These are phyloP conservation scores for Phyllosticta citribraziliensis DNA, from an alignment of 2,329 filamentous ascomycete genomes.

Conservation along the genomic window DNA sequence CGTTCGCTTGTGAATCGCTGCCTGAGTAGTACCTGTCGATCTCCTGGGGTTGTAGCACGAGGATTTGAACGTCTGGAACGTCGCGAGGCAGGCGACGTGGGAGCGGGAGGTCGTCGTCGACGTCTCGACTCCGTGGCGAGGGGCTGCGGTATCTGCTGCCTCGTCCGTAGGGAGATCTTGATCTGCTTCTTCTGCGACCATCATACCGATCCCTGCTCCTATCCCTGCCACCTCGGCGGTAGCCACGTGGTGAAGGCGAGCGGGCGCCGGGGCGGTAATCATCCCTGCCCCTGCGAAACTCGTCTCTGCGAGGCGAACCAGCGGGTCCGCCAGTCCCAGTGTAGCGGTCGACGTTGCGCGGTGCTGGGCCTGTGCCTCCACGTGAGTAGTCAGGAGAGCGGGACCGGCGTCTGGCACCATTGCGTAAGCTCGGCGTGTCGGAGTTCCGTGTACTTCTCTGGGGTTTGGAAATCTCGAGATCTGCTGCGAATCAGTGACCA, in stretches of 20 bases:
- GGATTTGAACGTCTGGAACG: conserved; percentile 82
- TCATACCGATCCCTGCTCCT: conserved; percentile 42
- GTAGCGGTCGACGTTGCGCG: conserved; percentile 34
- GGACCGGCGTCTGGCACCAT: conserved; percentile 42
- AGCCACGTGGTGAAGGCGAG: conserved; percentile 36
- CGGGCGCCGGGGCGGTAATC: conserved; percentile 42
- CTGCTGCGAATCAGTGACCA: conserved; percentile 38
- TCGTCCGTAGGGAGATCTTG: conserved; percentile 55
- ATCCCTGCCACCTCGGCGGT: conserved; percentile 21
- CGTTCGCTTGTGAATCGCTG: conserved; percentile 7
- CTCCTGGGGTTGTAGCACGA: conserved; percentile 63
- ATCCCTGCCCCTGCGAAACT: conserved; percentile 49
- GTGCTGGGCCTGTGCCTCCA: conserved; percentile 29
- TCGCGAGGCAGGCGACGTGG: conserved; percentile 63
- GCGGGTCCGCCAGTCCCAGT: conserved; percentile 20
- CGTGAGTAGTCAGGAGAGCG: conserved; percentile 54
- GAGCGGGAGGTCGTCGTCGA: conserved; percentile 57
- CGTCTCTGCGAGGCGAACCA: conserved; percentile 34
- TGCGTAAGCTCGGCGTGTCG: conserved; percentile 31
- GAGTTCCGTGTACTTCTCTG: conserved; percentile 63
- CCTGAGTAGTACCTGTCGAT: conserved; percentile 6
- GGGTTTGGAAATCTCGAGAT: conserved; percentile 81
- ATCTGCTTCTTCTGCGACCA: conserved; percentile 46
- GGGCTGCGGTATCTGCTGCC: conserved; percentile 61
- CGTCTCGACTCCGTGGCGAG: conserved; percentile 46